Evolutionary conservation across 2,329 filamentous ascomycete species (phyloP), one percentile per base, ranked within the genome.

Genomic region (Colletotrichum sp.): DNA sequence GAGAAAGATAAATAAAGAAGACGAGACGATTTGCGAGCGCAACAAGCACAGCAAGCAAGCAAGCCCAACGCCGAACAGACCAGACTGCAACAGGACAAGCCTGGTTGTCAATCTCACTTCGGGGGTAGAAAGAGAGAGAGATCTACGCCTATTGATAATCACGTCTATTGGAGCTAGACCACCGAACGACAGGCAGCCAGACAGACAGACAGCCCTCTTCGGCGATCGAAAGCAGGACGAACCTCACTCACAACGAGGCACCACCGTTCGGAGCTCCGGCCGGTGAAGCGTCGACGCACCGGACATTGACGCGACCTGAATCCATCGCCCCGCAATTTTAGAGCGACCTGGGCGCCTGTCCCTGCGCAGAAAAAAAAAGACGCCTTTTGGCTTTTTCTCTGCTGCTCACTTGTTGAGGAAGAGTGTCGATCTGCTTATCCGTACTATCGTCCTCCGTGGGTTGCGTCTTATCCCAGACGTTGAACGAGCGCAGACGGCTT

Each of bases 211-310:
- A 48, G 39, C 39, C 39, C 39, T n/a, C 39, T 48, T 48, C 39
- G 39, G 39, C 39, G 39, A 48, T 48, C 39, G 39, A 48, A n/a
- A 48, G 39, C 39, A 48, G 39, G 18, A 48, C 39, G 39, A 44
- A 44, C 16, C 36, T 44, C 36, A 39, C 36, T 39, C 36, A 44
- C 16, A 44, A 44, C 34, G 34, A 44, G 36, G 36, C 13, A 28
- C 28, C 28, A 62, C 28, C 26, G 18, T 62, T 72, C 73, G 73
- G 73, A 75, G 63, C 32, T 75, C 73, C 73, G 73, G 69, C 73
- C 73, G 69, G 63, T 75, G 59, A 32, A 26, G 52, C 22, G 52
- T 28, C 59, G 26, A 62, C 39, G 18, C 39, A 48, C 39, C 39
- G 39, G 39, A 48, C 39, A 48, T 48, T 48, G 67, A 71, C 22